Evolutionary conservation across 2,329 filamentous ascomycete species (phyloP), one percentile per base, ranked within the genome.

Genomic region (Nothophoma quercina): DNA sequence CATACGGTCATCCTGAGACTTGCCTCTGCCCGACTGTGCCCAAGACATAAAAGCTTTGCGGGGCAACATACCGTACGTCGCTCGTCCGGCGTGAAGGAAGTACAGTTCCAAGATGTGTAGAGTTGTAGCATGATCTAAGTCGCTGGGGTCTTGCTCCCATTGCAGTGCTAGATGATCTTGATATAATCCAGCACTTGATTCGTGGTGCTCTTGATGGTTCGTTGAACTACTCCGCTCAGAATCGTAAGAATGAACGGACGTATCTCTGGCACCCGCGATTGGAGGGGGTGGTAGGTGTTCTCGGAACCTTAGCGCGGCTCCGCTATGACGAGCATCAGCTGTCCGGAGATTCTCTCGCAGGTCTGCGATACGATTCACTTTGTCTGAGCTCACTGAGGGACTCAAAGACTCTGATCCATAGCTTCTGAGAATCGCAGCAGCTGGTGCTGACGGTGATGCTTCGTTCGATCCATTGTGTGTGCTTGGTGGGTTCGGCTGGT

Each of bases 1-100:
- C 81, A 86, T 85, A 32, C 81, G 75, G 62, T 87, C 84, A 32
- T 82, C 78, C 16, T 74, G 69, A 12, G 76, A 79, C 60, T 84
- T 85, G 9, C 77, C 71, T n/a, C 64, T 68, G 29, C 69, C 73
- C 12, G 75, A 77, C 41, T 77, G 76, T 26, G 84, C 71, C 85
- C 85, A 88, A 18, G 74, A 63, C 21, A 78, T 71, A 58, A 88
- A 87, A 8, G 78, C 74, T 30, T 75, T 69, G 28, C 78, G 76
- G 2, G 85, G 84, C 51, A 86, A 84, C 57, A 87, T 81, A 54
- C 78, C 77, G 60, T 83, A 84, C 9, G 80, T 77, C 4, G 78
- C 78, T 51, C 79, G 78, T 56, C 85, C 83, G 41, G 83, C 75
- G 56, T 83, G 77, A n/a, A 74, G 74, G 59, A 88, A 85, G 65